These are phyloP conservation scores for Eleusine indica DNA, from an alignment of 176 grass and related monocot genomes.

Conservation along the genomic window DNA sequence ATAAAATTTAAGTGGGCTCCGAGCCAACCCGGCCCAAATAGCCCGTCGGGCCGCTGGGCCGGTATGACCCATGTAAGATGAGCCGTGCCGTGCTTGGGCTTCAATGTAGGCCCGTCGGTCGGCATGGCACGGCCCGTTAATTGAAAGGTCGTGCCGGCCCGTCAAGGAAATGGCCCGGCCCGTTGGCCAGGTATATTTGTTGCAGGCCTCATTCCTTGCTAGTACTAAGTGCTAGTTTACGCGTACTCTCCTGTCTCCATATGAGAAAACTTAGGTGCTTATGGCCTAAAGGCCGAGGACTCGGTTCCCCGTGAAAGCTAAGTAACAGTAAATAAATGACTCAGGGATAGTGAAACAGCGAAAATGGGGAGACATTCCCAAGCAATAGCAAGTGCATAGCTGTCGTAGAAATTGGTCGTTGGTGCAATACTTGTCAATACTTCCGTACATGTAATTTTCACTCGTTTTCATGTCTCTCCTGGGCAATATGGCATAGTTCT, in stretches of 20 bases:
- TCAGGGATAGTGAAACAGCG: neutral
- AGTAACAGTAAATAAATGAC: constrained; percentile 29
- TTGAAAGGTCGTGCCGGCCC: no score
- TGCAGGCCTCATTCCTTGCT: neutral
- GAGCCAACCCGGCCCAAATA: no score
- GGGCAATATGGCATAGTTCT: neutral
- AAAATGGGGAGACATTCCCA: constrained; percentile 7
- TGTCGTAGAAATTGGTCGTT: constrained; percentile 20
- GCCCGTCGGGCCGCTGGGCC: no score
- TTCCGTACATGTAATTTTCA: constrained; percentile 19
- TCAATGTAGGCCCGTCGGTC: no score
- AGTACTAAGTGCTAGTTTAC: neutral
- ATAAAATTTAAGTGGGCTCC: no score
- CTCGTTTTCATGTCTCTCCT: constrained; percentile 28
- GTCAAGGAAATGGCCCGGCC: no score
- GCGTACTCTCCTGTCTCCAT: neutral
- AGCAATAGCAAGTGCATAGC: constrained; percentile 21
- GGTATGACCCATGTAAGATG: no score
- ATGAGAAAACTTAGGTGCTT: constrained; percentile 10
- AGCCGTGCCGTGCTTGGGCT: no score
- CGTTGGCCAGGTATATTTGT: no score
- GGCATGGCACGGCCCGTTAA: no score
- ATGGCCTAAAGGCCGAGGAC: neutral
- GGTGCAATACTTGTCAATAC: constrained; percentile 34
- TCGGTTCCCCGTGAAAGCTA: neutral